Conservation (phyloP, 169 alveolate genomes). For the Eimeria maxima region DNA sequence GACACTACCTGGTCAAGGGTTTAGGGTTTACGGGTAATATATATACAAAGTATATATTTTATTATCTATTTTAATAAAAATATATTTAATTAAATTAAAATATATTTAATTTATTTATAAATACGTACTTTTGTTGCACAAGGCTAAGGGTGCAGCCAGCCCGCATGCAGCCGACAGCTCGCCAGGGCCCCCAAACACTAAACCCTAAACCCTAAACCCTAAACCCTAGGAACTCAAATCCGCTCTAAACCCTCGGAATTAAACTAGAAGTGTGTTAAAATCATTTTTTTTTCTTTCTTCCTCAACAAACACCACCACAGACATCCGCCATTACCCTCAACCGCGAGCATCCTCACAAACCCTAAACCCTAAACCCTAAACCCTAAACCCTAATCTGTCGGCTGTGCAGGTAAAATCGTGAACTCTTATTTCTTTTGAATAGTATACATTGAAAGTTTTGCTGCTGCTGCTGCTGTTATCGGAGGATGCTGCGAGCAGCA, state of each 20-base stretch:
- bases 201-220: constrained; percentile 19
- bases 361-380: constrained; percentile 37
- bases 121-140: too few relatives aligned
- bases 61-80: neutral
- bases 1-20: too few relatives aligned
- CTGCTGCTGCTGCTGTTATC: neutral
- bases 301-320: too few relatives aligned
- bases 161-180: constrained; percentile 10
- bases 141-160: neutral
- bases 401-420: neutral
- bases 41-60: neutral
- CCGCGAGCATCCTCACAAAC: too few relatives aligned
- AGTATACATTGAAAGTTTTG: too few relatives aligned
- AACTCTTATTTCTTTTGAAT: neutral
- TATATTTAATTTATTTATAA: neutral
- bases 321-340: too few relatives aligned
- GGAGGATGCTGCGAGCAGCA: neutral
- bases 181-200: constrained; percentile 38
- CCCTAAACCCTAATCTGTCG: neutral
- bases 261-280: too few relatives aligned
- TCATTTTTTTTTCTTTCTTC: too few relatives aligned
- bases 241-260: too few relatives aligned
- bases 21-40: neutral
- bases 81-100: neutral
- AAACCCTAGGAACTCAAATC: too few relatives aligned